These are phyloP conservation scores for Paramecium octaurelia DNA, from an alignment of 73 alveolate species.

Conservation along the genomic window DNA sequence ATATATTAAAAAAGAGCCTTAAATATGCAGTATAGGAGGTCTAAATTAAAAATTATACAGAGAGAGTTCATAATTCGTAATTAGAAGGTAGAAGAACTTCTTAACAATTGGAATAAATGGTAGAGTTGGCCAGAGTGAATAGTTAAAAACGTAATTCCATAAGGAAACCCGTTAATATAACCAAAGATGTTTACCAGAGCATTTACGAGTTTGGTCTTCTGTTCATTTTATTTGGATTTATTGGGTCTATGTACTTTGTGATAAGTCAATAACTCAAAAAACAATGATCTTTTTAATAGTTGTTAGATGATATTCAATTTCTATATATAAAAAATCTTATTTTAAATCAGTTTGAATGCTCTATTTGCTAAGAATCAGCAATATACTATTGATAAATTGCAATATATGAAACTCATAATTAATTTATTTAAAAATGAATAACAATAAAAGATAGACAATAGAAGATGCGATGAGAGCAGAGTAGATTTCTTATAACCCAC, in stretches of 20 bases:
- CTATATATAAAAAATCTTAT: background rate
- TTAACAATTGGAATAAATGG: background rate
- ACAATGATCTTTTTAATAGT: background rate
- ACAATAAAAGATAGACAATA: background rate
- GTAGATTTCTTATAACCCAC: background rate
- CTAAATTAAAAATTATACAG: background rate
- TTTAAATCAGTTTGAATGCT: background rate
- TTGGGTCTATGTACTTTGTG: background rate
- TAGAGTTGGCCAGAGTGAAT: background rate
- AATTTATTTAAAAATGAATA: background rate
- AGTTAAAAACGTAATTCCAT: background rate
- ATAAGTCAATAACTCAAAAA: background rate
- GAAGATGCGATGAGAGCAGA: constrained; percentile 48
- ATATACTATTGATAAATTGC: background rate
- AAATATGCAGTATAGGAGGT: background rate
- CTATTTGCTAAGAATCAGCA: background rate
- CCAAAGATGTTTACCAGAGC: background rate
- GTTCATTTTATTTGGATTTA: background rate
- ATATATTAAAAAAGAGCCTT: background rate
- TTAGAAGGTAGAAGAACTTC: background rate
- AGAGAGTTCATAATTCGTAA: background rate
- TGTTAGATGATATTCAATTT: background rate
- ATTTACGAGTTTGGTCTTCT: background rate
- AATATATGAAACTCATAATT: background rate
- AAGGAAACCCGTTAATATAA: background rate